Evolutionary conservation across 2,329 filamentous ascomycete genomes (phyloP).

Genomic region (Cladosporium cucumerinum): DNA sequence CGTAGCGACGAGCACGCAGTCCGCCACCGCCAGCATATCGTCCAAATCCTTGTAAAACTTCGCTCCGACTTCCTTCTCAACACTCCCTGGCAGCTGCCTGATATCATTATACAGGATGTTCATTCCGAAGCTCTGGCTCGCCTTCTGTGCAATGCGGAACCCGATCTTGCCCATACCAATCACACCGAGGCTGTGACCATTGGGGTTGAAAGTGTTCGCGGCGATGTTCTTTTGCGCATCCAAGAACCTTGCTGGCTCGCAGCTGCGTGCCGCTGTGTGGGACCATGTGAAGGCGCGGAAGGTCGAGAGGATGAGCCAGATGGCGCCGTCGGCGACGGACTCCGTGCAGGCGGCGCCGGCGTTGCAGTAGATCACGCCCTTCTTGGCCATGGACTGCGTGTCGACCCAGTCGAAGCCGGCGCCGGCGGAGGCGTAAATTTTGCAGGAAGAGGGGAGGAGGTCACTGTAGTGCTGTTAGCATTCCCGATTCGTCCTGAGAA

Average conservation of each 20-base stretch:
- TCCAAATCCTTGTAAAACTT: slow-evolving; percentile 52
- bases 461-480: not conserved
- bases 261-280: slow-evolving; percentile 52
- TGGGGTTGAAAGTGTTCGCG: slow-evolving; percentile 43
- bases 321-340: slow-evolving; percentile 68
- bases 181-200: slow-evolving; percentile 57
- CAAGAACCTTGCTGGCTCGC: slow-evolving; percentile 47
- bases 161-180: slow-evolving; percentile 62
- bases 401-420: slow-evolving; percentile 64
- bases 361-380: slow-evolving; percentile 70
- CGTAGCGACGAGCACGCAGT: slow-evolving; percentile 62
- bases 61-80: slow-evolving; percentile 51
- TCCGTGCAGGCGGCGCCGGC: slow-evolving; percentile 67
- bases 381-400: slow-evolving; percentile 57
- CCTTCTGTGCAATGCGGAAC: slow-evolving; percentile 55
- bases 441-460: slow-evolving; percentile 52
- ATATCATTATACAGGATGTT: slow-evolving; percentile 62
- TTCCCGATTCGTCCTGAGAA: not conserved
- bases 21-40: slow-evolving; percentile 50
- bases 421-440: slow-evolving; percentile 58
- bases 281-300: slow-evolving; percentile 68
- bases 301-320: slow-evolving; percentile 65
- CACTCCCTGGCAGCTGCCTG: slow-evolving; percentile 44
- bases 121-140: slow-evolving; percentile 62
- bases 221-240: slow-evolving; percentile 58